Base-by-base conservation (phyloP, 106 monocot species). In the Acorus gramineus region DNA sequence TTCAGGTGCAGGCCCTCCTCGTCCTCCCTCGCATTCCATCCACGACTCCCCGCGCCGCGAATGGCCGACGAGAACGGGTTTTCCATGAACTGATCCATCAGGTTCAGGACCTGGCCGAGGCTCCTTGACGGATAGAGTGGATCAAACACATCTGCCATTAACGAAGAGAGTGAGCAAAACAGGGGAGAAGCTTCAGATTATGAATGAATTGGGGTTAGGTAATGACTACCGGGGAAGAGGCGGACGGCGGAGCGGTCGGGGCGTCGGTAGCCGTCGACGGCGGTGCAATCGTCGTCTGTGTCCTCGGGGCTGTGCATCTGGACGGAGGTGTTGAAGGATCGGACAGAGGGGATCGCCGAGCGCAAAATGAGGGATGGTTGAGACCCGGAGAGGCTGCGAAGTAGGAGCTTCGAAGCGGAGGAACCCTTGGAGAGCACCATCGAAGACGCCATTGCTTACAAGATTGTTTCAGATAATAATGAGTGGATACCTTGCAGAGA, bases 1-100 rank as follows among this genome's bases (percentile, higher is more conserved):
- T 73, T 70, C 50, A 93, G 72, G 71, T 72, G 47, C 11, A 88
- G 65, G 47, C 75, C 86, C 7, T 85, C 69, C 3, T 67, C 60
- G 59, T 86, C 92, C 67, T 93, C 88, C 62, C 64, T 75, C 45
- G 76, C 77, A 52, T 85, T 79, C 87, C 87, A 93, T 14, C 88
- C 93, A 2, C 83, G 73, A 4, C 81, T 81, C 11, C 6, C 62
- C 72, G 3, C 56, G 47, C 56, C 69, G 58, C 8, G 44, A 8
- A 54, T 46, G 43, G 76, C 64, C 42, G 68, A 42, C 9, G 62
- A 7, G 44, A 75, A 45, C 7, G 89, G 77, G n/a, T 44, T 53
- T 28, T 86, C 81, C 14, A 71, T 1, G 74, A 89, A 55, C 70
- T 83, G 82, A 69, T 94, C 94, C 84, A 94, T 80, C 75, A 86